These are phyloP conservation scores for Zygnema cylindricum DNA, from an alignment of 139 green algal genomes.

Conservation along the genomic window DNA sequence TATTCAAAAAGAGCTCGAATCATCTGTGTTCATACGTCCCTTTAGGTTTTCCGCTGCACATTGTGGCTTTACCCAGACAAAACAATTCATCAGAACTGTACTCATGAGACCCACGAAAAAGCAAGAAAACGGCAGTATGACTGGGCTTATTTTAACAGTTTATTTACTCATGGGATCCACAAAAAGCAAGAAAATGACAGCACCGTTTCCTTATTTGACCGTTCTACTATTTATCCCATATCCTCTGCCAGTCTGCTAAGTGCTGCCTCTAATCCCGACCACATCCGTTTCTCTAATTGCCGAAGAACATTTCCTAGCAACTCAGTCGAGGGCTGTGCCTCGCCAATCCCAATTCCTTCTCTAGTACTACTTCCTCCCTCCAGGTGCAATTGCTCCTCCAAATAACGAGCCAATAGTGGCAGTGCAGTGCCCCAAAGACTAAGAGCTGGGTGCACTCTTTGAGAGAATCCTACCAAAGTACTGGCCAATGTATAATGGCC, in stretches of 20 bases:
- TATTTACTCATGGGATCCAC: too few species aligned
- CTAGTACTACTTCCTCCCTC: background rate
- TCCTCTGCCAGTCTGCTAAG: background rate
- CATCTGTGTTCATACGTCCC: too few species aligned
- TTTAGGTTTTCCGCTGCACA: too few species aligned
- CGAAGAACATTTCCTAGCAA: background rate
- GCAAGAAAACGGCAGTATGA: too few species aligned
- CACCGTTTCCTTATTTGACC: too few species aligned
- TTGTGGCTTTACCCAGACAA: too few species aligned
- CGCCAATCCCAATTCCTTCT: background rate
- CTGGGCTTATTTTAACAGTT: too few species aligned
- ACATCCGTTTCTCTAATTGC: background rate
- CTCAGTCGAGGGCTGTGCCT: background rate
- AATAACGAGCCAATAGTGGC: background rate
- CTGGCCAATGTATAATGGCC: background rate
- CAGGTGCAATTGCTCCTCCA: background rate
- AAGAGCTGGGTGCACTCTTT: background rate
- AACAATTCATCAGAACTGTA: too few species aligned
- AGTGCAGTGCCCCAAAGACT: background rate
- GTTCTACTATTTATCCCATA: background rate
- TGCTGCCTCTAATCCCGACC: background rate
- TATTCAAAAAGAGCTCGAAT: too few species aligned
- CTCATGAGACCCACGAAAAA: too few species aligned
- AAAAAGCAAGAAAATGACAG: too few species aligned
- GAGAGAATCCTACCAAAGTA: background rate